phyloP scores from a whole-genome alignment of 2,329 filamentous ascomycete genomes.

The Podosphaera xanthii region DNA sequence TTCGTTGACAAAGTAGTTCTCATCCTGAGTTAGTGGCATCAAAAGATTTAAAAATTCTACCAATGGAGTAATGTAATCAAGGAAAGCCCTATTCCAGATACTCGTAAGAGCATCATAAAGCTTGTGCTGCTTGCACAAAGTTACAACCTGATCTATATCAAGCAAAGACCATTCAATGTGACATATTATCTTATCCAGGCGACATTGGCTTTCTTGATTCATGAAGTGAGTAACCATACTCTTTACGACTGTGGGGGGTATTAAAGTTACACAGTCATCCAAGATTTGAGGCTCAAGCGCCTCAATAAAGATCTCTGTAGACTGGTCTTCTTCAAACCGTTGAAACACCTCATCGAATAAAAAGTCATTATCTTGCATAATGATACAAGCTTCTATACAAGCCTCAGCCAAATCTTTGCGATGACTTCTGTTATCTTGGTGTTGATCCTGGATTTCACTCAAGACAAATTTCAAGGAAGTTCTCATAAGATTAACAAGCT shows the following conservation, averaged over 20 bases:
- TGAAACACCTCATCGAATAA: conserved; percentile 81
- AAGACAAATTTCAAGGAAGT: conserved; percentile 84
- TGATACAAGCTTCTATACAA: conserved; percentile 64
- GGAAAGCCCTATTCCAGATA: conserved; percentile 80
- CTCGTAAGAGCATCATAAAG: conserved; percentile 92
- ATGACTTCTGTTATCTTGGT: conserved; percentile 23
- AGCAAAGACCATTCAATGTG: conserved; percentile 76
- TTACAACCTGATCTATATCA: conserved; percentile 82
- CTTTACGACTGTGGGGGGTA: conserved; percentile 73
- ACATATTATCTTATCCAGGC: conserved; percentile 84
- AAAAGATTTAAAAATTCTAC: conserved; percentile 60
- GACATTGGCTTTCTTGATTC: conserved; percentile 46
- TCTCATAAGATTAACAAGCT: conserved; percentile 77
- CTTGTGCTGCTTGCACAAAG: conserved; percentile 71
- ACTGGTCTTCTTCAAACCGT: conserved; percentile 59
- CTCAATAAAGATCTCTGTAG: conserved; percentile 61
- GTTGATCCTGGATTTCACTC: conserved; percentile 26
- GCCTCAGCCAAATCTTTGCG: conserved; percentile 59
- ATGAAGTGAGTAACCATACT: conserved; percentile 66
- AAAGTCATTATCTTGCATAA: conserved; percentile 57
- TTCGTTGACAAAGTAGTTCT: conserved; percentile 27
- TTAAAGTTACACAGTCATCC: conserved; percentile 45
- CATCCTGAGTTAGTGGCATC: conserved; percentile 31
- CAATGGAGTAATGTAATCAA: conserved; percentile 76
- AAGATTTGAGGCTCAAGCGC: conserved; percentile 74